Percentiles rank a stretch among this genome's conserved stretches.
Conservation (phyloP, 345 rosid species). For the Crucihimalaya himalaica region DNA sequence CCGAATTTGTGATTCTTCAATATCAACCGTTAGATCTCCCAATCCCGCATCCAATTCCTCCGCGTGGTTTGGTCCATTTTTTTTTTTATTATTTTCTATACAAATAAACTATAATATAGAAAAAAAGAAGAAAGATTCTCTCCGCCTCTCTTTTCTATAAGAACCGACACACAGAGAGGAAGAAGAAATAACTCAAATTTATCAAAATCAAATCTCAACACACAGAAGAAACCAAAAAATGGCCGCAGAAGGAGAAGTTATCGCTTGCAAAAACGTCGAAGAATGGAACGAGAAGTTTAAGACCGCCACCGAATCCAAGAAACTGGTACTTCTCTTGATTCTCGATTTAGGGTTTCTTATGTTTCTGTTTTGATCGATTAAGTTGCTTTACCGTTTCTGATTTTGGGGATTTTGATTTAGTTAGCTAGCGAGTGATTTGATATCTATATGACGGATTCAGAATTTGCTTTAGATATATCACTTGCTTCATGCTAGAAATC, state of each 20-base stretch:
- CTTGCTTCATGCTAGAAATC: not conserved
- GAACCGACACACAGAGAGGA: not conserved
- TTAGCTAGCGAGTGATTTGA: no score
- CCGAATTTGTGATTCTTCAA: not conserved
- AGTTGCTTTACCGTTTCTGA: not conserved
- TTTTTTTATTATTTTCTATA: no score
- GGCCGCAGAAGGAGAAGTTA: constrained; percentile 67
- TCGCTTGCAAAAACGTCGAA: constrained; percentile 49
- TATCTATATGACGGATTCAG: not conserved
- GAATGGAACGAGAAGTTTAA: constrained; percentile 51
- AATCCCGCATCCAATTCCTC: constrained; percentile 25
- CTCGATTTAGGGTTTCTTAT: no score
- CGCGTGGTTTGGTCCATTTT: constrained; percentile 24
- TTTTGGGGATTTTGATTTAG: not conserved
- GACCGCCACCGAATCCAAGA: constrained; percentile 49
- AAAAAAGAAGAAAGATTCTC: constrained; percentile 28
- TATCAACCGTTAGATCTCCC: constrained; percentile 3
- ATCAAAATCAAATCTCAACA: not conserved
- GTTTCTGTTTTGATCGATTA: not conserved
- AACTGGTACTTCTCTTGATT: constrained; percentile 47
- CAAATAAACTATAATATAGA: not conserved
- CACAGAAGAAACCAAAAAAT: constrained; percentile 15
- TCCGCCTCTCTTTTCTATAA: constrained; percentile 16
- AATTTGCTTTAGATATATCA: not conserved
- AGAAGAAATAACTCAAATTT: not conserved